phyloP scores from a whole-genome alignment of 2,329 filamentous ascomycete genomes.

The Scedosporium minutisporum region DNA sequence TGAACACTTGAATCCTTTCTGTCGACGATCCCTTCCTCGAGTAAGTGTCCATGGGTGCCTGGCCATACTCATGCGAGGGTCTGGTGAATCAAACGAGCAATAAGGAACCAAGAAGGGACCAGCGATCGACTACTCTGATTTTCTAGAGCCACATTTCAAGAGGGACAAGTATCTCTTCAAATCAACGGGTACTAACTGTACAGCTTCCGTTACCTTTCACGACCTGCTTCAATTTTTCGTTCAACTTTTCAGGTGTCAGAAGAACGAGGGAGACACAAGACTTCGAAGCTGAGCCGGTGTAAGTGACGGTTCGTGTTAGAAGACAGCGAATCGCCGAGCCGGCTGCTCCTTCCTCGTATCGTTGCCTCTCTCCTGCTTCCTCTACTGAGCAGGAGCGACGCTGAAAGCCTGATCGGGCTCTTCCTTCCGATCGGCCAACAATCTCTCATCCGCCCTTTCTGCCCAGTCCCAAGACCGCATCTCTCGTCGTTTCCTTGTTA shows the following conservation, averaged over 20 bases:
- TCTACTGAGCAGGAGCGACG: background rate
- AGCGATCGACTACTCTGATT: background rate
- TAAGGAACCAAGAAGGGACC: background rate
- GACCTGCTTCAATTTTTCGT: background rate
- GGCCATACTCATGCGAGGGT: background rate
- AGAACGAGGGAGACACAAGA: background rate
- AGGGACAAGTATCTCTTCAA: background rate
- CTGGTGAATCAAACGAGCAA: background rate
- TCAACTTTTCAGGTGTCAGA: background rate
- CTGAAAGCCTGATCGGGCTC: background rate
- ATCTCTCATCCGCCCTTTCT: background rate
- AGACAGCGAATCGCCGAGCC: background rate
- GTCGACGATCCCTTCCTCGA: background rate
- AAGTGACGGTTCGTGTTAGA: background rate
- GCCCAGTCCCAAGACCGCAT: no score
- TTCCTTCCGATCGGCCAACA: background rate
- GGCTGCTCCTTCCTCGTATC: background rate
- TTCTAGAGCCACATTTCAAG: background rate
- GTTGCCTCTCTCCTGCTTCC: background rate
- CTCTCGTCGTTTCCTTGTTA: no score
- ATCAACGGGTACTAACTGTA: background rate
- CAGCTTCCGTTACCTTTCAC: background rate
- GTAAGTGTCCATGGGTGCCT: background rate
- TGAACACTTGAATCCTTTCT: background rate
- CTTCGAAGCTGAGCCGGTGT: no score